Percentiles rank a stretch among this genome's conserved stretches.
These are phyloP conservation scores for Gyrodon lividus DNA, from an alignment of 768 basidiomycete genomes.

Conservation along the genomic window DNA sequence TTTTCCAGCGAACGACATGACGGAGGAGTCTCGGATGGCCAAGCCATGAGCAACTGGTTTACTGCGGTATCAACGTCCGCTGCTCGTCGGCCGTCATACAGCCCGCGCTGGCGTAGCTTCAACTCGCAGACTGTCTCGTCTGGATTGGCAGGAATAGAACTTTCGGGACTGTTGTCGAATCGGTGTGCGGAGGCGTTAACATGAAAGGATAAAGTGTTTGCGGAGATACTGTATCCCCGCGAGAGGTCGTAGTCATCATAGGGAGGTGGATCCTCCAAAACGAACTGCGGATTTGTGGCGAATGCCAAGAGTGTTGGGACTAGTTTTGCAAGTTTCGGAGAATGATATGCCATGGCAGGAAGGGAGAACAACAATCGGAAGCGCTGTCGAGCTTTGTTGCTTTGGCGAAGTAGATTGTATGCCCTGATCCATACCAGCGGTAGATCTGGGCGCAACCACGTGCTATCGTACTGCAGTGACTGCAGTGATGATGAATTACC, in stretches of 20 bases:
- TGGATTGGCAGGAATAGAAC: neutral
- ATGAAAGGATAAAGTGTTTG: neutral
- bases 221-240: constrained; percentile 7
- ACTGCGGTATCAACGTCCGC: constrained; percentile 5
- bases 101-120: constrained; percentile 4
- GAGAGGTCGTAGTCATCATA: constrained; percentile 12
- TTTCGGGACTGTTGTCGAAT: constrained; percentile 18
- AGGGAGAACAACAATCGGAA: constrained; percentile 32
- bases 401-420: constrained; percentile 27
- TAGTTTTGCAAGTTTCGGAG: constrained; percentile 8
- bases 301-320: constrained; percentile 35
- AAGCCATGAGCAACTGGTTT: constrained; percentile 2
- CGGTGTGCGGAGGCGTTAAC: neutral
- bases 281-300: constrained; percentile 10
- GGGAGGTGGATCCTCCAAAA: constrained; percentile 13
- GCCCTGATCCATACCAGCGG: constrained; percentile 25
- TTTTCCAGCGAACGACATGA: constrained; percentile 1
- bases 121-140: constrained; percentile 2
- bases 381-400: constrained; percentile 7
- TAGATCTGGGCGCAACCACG: constrained; percentile 28
- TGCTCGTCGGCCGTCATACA: constrained; percentile 6
- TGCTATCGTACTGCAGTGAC: constrained; percentile 27
- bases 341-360: constrained; percentile 32
- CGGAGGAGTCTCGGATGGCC: constrained; percentile 22
- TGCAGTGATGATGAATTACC: constrained; percentile 8